Base-by-base conservation (phyloP, 2,329 filamentous ascomycete species). In the Fusarium caatingaense region DNA sequence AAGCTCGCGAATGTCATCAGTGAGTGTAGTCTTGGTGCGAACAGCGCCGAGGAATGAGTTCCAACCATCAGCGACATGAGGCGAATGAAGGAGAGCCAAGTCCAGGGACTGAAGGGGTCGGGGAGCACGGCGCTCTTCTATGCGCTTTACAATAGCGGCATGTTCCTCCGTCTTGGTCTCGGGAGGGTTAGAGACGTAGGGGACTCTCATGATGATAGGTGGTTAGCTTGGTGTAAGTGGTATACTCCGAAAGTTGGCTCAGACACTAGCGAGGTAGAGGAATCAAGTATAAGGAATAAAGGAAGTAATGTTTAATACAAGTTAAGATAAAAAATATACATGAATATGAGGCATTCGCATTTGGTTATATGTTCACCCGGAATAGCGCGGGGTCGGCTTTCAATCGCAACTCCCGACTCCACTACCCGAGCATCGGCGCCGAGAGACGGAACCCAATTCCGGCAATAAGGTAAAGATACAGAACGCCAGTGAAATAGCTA, bases 21-120 rank as follows among this genome's bases (percentile, higher is more conserved):
- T 57, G 8, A 91, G 74, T 6, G 75, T 77, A 25, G 87, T 87
- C 68, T 81, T 80, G 44, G 87, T 88, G 69, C 89, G 86, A 34
- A 91, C 79, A 27, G 88, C 88, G 63, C 89, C 90, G 13, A 92
- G 84, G 78, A 92, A 90, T 15, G 83, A 81, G 82, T 92, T 92
- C 89, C 90, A 92, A 55, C 92, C 92, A 80, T 93, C 90, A 18
- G 92, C 92, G 3, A 95, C 87, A 20, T 89, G 82, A 2, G 92
- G 91, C 21, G 90, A 87, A 82, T 95, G 92, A 15, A 95, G 85
- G 2, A 95, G 87, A 3, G 92, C 85, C 4, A 93, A 87, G 78
- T 95, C 92, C n/a, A 95, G 87, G 0, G 90, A 81, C 64, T 93
- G 91, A 21, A 95, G 86, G 4, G 91, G 90, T 2, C 91, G 88